Base-by-base conservation (phyloP, 495 filamentous ascomycete genomes). In the Trichoderma reesei region DNA sequence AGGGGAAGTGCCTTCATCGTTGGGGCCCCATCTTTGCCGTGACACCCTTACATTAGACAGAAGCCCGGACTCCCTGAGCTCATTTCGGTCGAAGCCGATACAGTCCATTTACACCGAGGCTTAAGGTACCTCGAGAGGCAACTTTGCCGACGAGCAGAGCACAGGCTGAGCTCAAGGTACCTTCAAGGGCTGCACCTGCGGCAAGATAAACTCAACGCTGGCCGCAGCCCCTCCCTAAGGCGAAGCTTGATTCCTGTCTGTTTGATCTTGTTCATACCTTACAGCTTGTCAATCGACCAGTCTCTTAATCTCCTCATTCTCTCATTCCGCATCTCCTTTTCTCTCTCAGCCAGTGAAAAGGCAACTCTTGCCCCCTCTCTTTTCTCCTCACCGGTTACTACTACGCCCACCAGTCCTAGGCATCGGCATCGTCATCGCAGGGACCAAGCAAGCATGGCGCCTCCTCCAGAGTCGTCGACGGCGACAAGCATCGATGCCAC, bases 401-500 rank as follows among this genome's bases (percentile, higher is more conserved):
- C 37, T 39, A 39, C 37, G 10, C 5, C n/a, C n/a, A n/a, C n/a
- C n/a, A n/a, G n/a, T n/a, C n/a, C n/a, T n/a, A n/a, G n/a, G n/a
- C n/a, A n/a, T n/a, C n/a, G n/a, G n/a, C n/a, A n/a, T n/a, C n/a
- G 37, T 5, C 37, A 39, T 39, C 37, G 44, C 8, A 18, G 5
- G 44, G n/a, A n/a, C 44, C 3, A 3, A n/a, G 44, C 26, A 26
- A 56, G 51, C 13, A 56, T 56, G 51, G 51, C 51, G 51, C n/a
- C 51, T 56, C 51, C 51, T 34, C 7, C 51, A 56, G 51, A 56
- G 26, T 56, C 51, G 20, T 34, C 51, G 8, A 63, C 61, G 4
- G 36, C 63, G 16, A 65, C 54, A 16, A 46, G 63, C 54, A 54
- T 60, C 38, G 38, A 65, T n/a, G 39, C 63, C 18, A 10, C 37